Conservation (phyloP, 2,329 filamentous ascomycete species). For the Nothopassalora personata region DNA sequence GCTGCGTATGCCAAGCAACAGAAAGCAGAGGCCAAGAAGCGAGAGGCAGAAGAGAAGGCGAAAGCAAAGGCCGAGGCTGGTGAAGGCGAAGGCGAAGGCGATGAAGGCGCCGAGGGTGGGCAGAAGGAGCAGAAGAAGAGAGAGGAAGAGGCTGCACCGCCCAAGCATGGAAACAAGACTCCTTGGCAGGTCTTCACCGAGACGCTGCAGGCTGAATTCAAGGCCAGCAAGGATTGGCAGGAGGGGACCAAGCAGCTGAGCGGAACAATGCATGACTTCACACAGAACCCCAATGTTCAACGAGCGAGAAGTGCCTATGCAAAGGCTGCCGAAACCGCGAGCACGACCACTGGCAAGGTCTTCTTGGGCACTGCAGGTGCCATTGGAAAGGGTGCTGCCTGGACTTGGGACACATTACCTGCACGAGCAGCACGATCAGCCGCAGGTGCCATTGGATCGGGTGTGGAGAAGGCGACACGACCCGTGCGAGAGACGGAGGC, state of each 20-base stretch:
- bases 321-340: slow-evolving; percentile 76
- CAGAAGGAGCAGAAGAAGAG: slow-evolving; percentile 56
- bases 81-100: slow-evolving; percentile 40
- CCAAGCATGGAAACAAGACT: slow-evolving; percentile 96
- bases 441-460: slow-evolving; percentile 77
- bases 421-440: slow-evolving; percentile 87
- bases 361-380: slow-evolving; percentile 80
- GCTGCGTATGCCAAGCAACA: slow-evolving; percentile 38
- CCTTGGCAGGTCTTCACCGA: slow-evolving; percentile 99
- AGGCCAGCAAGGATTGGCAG: slow-evolving; percentile 98
- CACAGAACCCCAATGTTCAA: slow-evolving; percentile 85
- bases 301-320: slow-evolving; percentile 81
- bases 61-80: slow-evolving; percentile 25
- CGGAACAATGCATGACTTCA: slow-evolving; percentile 82
- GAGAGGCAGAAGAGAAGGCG: slow-evolving; percentile 40
- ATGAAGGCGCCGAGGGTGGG: slow-evolving; percentile 43
- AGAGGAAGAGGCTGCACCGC: slow-evolving; percentile 69
- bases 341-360: slow-evolving; percentile 70
- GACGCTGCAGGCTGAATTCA: slow-evolving; percentile 89
- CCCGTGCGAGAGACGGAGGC: slow-evolving; percentile 92
- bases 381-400: slow-evolving; percentile 84
- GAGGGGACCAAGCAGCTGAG: slow-evolving; percentile 94
- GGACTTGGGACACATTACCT: slow-evolving; percentile 94
- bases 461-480: slow-evolving; percentile 88
- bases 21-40: slow-evolving; percentile 32